Evolutionary conservation across 164 flowering plant genomes (phyloP), one percentile per base, ranked within the genome.

Genomic region (Piper betle): DNA sequence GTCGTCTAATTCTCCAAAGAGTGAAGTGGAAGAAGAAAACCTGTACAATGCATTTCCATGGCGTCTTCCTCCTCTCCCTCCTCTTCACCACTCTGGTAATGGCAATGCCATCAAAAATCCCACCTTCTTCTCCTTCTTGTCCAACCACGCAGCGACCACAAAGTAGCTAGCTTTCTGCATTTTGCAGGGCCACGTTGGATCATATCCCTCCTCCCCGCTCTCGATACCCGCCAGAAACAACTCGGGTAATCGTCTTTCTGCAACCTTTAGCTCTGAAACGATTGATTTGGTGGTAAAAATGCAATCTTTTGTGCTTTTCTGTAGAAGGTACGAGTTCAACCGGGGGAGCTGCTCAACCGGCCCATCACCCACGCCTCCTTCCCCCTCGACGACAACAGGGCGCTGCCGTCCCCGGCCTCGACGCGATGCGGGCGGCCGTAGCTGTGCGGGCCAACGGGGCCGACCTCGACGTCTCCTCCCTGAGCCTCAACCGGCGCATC

Each of bases 331-430:
- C 53, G 69, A 68, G 4, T 89, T 89, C 64, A 8, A 72, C 64
- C 56, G 59, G 37, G 71, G 20, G 71, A 59, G 18, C 72, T 76
- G 41, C 85, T 89, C 8, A 79, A 84, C 4, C 81, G 85, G 5
- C 86, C 91, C 9, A 74, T 86, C 89, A 89, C 94, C 1, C 96
- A 89, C 56, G 33, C 87, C 3, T 89, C 96, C n/a, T 73, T 20
- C 72, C 84, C 97, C 4, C 73, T 72, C 58, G 97, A 85, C 72
- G 87, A 85, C 77, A 83, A 85, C 73, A 77, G 58, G 61, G 85
- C 81, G 11, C 68, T 89, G 33, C 85, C 75, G 67, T 84, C 59
- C 60, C 84, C 13, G 97, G 94, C 2, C 66, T 67, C 18, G 70
- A 68, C 25, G 60, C 78, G 7, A 78, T 89, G 12, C 78, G 79